Evolutionary conservation across 306 rosid genomes (phyloP), one percentile per base, ranked within the genome.

Genomic region (Mucuna pruriens): DNA sequence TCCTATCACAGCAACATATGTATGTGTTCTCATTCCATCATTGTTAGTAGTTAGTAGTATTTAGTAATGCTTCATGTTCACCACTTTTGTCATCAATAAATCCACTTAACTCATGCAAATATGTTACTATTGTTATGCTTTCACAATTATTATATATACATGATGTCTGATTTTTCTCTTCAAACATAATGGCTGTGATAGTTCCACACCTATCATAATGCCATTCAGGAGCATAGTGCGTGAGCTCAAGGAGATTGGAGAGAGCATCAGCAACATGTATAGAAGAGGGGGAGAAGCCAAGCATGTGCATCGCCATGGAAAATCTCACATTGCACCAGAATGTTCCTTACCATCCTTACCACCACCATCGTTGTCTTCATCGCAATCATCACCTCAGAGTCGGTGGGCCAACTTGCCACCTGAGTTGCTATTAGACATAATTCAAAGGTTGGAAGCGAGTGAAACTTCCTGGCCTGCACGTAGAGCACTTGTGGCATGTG

Each of bases 401-500:
- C 81, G 75, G 3, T 95, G 99, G 99, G 94, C 94, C 16, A 89
- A 82, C 78, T 83, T 95, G 79, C 97, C 97, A 0, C 86, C 95
- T 11, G 99, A 95, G 92, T 85, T 95, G 87, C 89, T 95, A 17
- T 48, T 88, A 23, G 97, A 95, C 89, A 88, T 95, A 78, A 91
- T 95, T 67, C 93, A 93, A 81, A 91, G 97, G 62, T 91, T 95
- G 51, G 99, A 95, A 87, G 92, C 80, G 1, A 89, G 88, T 45
- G 95, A 90, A 72, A 86, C 87, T 38, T 73, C 97, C 1, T 95
- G 97, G 99, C 99, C 99, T 75, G 85, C 91, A 13, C 80, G 99
- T 65, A 85, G 94, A 64, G 95, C 85, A 16, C 73, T 95, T 11
- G 92, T 93, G 25, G 95, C 96, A 39, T 95, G 99, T 73, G 94